Conservation (phyloP, 441 rosid species). For the Pelargonium cotyledonis region DNA sequence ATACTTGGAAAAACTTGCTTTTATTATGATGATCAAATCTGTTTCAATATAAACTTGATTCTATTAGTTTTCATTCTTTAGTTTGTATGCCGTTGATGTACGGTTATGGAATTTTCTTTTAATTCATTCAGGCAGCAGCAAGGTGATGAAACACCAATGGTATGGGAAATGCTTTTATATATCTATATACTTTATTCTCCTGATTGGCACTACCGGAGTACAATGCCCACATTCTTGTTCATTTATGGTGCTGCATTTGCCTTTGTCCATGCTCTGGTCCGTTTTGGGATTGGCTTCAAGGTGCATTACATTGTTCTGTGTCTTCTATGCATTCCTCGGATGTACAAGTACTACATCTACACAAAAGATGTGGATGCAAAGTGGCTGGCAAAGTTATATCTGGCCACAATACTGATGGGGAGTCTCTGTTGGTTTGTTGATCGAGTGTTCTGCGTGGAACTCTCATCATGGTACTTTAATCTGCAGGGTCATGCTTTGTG, state of each 20-base stretch:
- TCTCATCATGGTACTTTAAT: constrained; percentile 56
- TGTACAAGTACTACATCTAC: constrained; percentile 89
- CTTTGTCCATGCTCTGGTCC: constrained; percentile 47
- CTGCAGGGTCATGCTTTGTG: constrained; percentile 93
- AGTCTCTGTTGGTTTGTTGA: constrained; percentile 69
- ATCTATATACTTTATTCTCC: constrained; percentile 89
- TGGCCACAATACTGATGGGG: constrained; percentile 51
- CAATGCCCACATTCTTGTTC: constrained; percentile 87
- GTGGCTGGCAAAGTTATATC: constrained; percentile 58
- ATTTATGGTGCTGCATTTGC: constrained; percentile 80
- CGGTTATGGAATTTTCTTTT: neutral
- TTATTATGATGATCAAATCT: too few species aligned
- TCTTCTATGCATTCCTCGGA: constrained; percentile 81
- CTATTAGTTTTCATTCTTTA: neutral
- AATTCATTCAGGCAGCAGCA: constrained; percentile 67
- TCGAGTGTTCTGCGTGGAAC: constrained; percentile 46
- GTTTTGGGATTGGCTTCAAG: constrained; percentile 77
- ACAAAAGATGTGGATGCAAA: constrained; percentile 58
- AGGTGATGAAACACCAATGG: constrained; percentile 91
- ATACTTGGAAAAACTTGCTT: too few species aligned
- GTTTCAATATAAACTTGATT: too few species aligned
- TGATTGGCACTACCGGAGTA: constrained; percentile 90
- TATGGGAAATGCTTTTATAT: constrained; percentile 92
- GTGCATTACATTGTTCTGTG: constrained; percentile 67
- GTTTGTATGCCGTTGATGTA: neutral